Percentiles rank a stretch among this genome's conserved stretches.
Conservation (phyloP, 2,329 filamentous ascomycete species). For the Neofusicoccum umdonicola region DNA sequence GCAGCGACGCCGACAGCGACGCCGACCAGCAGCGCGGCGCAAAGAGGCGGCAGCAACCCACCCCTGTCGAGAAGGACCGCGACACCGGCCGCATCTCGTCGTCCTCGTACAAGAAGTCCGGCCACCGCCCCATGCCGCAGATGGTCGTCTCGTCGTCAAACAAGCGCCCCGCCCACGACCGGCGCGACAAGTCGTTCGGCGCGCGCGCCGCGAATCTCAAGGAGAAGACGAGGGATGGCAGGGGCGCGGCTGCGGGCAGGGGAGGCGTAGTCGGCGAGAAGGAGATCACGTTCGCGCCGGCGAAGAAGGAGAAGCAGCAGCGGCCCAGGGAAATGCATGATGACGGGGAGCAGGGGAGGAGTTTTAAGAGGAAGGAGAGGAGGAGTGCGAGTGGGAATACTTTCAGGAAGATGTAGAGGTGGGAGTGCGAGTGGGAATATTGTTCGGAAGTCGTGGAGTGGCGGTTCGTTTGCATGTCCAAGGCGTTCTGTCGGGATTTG, state of each 20-base stretch:
- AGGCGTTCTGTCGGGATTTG: neutral
- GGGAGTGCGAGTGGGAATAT: too few species aligned
- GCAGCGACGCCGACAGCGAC: conserved; percentile 34
- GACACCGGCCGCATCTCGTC: conserved; percentile 61
- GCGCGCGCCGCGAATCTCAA: conserved; percentile 48
- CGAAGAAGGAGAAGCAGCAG: conserved; percentile 44
- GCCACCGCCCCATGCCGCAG: conserved; percentile 46
- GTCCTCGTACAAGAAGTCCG: conserved; percentile 60
- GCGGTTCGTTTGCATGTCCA: neutral
- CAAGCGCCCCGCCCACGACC: conserved; percentile 34
- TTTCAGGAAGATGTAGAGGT: conserved; percentile 62
- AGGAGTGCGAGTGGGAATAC: conserved; percentile 75
- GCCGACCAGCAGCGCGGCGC: conserved; percentile 31
- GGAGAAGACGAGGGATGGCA: conserved; percentile 25
- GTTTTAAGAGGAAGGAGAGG: conserved; percentile 47
- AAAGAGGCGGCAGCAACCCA: conserved; percentile 19
- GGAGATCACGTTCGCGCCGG: conserved; percentile 71
- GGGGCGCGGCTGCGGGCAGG: conserved; percentile 25
- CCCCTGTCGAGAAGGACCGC: conserved; percentile 29
- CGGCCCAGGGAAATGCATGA: conserved; percentile 31
- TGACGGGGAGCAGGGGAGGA: conserved; percentile 22
- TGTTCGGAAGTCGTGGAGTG: neutral
- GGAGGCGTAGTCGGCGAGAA: conserved; percentile 51
- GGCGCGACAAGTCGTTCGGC: conserved; percentile 57
- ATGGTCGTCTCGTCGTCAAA: conserved; percentile 58